Conservation (phyloP, 2,329 filamentous ascomycete species). For the Pseudomassariella vexata region DNA sequence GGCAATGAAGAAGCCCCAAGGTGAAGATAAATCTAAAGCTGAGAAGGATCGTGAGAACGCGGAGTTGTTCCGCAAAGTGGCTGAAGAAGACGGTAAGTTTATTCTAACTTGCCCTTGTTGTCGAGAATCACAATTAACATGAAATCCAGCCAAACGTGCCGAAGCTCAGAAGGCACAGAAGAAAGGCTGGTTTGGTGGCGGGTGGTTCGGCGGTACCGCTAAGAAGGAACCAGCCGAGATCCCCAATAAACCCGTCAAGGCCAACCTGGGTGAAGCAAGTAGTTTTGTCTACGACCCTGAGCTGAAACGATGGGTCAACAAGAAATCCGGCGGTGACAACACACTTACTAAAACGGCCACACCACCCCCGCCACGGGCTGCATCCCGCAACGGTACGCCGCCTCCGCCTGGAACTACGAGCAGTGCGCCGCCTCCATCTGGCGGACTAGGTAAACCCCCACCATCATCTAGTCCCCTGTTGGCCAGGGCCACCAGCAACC, state of each 20-base stretch:
- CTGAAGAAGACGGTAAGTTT: slow-evolving; percentile 63
- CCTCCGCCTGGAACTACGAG: slow-evolving; percentile 37
- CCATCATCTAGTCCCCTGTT: slow-evolving; percentile 15
- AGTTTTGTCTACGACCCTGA: slow-evolving; percentile 93
- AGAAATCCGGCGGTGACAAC: slow-evolving; percentile 70
- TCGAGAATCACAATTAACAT: slow-evolving; percentile 6
- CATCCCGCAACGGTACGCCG: slow-evolving; percentile 46
- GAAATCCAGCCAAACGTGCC: slow-evolving; percentile 51
- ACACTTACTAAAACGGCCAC: slow-evolving; percentile 56
- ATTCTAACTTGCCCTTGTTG: neutral
- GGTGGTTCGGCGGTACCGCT: slow-evolving; percentile 76
- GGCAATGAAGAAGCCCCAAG: slow-evolving; percentile 33
- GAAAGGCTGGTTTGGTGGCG: slow-evolving; percentile 73
- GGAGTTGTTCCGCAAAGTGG: slow-evolving; percentile 79
- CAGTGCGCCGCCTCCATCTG: slow-evolving; percentile 20
- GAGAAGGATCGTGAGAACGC: slow-evolving; percentile 75
- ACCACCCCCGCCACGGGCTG: slow-evolving; percentile 70
- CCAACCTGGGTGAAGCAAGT: slow-evolving; percentile 90
- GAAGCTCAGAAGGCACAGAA: slow-evolving; percentile 47
- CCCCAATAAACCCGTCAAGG: slow-evolving; percentile 65
- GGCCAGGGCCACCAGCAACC: slow-evolving; percentile 17
- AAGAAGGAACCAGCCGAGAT: slow-evolving; percentile 50
- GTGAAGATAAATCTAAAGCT: slow-evolving; percentile 54
- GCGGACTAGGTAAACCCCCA: slow-evolving; percentile 10
- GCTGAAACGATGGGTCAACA: slow-evolving; percentile 98